Conservation (phyloP, 352 stramenopile genomes). For the Pelagophyceae sp. region DNA sequence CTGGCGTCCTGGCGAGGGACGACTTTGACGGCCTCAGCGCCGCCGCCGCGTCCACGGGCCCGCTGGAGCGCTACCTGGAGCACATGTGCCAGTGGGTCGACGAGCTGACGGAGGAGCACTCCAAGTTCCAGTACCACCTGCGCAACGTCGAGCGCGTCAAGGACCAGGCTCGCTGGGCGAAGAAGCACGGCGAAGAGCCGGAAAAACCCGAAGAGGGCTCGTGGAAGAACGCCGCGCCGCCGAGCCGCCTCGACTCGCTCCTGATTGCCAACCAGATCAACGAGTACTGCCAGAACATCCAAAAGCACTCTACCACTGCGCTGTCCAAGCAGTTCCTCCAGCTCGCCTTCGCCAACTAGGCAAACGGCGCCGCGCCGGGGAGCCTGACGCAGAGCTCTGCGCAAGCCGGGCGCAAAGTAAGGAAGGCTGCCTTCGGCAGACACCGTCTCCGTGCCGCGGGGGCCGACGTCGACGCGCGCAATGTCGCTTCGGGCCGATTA, state of each 20-base stretch:
- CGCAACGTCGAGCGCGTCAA: conserved; percentile 48
- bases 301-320: background rate
- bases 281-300: conserved; percentile 18
- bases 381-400: too few species aligned
- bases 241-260: conserved; percentile 21
- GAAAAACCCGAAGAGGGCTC: background rate
- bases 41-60: background rate
- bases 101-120: conserved; percentile 88
- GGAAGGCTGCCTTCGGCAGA: background rate
- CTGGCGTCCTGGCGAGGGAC: conserved; percentile 18
- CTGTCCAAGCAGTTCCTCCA: conserved; percentile 11
- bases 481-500: background rate
- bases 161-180: background rate
- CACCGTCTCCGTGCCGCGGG: background rate
- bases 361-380: too few species aligned
- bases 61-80: conserved; percentile 90
- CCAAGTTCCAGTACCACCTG: conserved; percentile 78
- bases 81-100: conserved; percentile 94
- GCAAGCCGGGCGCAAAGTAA: background rate
- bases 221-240: conserved; percentile 19
- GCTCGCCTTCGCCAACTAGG: background rate
- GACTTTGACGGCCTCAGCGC: conserved; percentile 30
- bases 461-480: too few species aligned
- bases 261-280: conserved; percentile 22
- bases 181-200: background rate